These are phyloP conservation scores for Candida glaebosa DNA, from an alignment of 805 yeast species.

Conservation along the genomic window DNA sequence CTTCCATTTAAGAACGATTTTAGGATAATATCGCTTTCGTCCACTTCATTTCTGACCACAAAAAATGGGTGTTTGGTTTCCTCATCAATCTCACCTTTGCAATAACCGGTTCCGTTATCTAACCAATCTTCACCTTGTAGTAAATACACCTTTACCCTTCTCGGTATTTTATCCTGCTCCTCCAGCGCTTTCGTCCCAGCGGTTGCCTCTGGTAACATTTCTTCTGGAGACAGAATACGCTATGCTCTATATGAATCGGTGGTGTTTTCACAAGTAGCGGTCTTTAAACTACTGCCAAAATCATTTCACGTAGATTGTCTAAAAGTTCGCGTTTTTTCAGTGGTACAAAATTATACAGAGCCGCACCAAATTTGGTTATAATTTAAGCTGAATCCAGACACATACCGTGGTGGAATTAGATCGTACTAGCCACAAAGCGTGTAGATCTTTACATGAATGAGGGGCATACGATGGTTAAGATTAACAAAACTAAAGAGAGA, in stretches of 20 bases:
- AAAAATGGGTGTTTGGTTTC: constrained; percentile 49
- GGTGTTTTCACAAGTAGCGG: background rate
- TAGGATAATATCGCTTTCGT: constrained; percentile 55
- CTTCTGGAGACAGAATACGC: background rate
- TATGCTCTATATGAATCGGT: background rate
- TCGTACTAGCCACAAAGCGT: no score
- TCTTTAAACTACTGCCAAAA: no score
- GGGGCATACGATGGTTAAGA: no score
- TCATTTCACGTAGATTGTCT: no score
- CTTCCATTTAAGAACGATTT: constrained; percentile 67
- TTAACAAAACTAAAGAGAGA: no score
- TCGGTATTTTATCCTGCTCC: constrained; percentile 35
- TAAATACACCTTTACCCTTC: constrained; percentile 89
- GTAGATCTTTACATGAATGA: no score
- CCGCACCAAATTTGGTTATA: no score
- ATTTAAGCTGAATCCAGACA: no score
- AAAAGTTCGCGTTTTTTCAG: no score
- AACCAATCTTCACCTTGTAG: constrained; percentile 81
- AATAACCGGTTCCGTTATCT: constrained; percentile 90
- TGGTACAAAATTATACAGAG: no score
- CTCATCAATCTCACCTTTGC: constrained; percentile 62
- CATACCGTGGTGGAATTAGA: no score
- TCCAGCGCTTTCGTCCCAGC: constrained; percentile 2
- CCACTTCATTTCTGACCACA: constrained; percentile 68
- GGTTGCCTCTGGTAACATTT: constrained; percentile 2